A percentile compares a stretch with the other conserved stretches of the same genome.
These are phyloP conservation scores for Trichoderma sp. DNA, from an alignment of 2,329 filamentous ascomycete genomes.

Conservation along the genomic window DNA sequence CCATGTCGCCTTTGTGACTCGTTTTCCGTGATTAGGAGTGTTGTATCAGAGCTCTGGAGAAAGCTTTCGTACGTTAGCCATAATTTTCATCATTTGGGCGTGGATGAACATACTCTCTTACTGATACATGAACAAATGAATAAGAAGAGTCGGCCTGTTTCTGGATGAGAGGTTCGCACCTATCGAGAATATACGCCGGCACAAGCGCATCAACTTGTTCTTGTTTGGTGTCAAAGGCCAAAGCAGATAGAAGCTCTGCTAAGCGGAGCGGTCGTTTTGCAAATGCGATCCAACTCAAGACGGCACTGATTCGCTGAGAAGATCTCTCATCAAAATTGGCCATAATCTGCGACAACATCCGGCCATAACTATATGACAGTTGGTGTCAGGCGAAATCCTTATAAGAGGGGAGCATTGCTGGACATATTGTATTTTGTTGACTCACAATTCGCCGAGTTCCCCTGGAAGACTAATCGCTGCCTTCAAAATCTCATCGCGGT, in stretches of 20 bases:
- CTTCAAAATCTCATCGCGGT: conserved; percentile 19
- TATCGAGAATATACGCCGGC: conserved; percentile 27
- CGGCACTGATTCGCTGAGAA: conserved; percentile 27
- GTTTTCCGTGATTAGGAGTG: background rate
- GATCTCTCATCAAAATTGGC: conserved; percentile 29
- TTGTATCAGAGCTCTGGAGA: conserved; percentile 6
- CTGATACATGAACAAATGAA: conserved; percentile 29
- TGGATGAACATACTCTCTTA: conserved; percentile 26
- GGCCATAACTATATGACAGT: conserved; percentile 29
- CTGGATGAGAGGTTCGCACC: conserved; percentile 27
- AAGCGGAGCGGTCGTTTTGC: conserved; percentile 34
- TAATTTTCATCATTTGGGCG: too few species aligned
- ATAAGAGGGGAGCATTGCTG: background rate
- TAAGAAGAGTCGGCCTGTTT: conserved; percentile 26
- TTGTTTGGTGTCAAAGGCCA: conserved; percentile 28
- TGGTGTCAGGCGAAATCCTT: background rate
- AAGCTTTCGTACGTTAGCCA: background rate
- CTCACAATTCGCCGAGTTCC: conserved; percentile 21
- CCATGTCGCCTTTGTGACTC: background rate
- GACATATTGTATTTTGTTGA: background rate
- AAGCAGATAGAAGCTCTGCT: conserved; percentile 34
- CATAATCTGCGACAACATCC: conserved; percentile 29
- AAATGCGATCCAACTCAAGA: conserved; percentile 39
- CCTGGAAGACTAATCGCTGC: conserved; percentile 28
- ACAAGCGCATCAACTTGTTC: conserved; percentile 16